A percentile compares a stretch with the other conserved stretches of the same genome.
These are phyloP conservation scores for Trametes maxima DNA, from an alignment of 768 basidiomycete species.

Conservation along the genomic window DNA sequence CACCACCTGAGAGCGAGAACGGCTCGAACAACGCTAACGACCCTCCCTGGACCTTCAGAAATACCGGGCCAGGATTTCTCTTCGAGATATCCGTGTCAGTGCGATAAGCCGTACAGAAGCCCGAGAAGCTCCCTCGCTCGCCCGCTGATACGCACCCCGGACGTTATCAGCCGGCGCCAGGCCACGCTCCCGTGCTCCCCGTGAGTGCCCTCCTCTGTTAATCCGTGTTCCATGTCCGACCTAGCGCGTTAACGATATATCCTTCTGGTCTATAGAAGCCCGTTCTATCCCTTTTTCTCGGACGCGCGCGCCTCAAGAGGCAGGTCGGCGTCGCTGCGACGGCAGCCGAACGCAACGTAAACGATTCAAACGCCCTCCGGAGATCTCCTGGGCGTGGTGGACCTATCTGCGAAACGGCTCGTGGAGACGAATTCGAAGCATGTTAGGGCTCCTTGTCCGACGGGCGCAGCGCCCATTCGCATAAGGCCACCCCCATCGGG, in stretches of 20 bases:
- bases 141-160: constrained; percentile 9
- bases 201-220: background rate
- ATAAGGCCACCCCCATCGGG: background rate
- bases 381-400: background rate
- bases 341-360: background rate
- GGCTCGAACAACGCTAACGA: no score
- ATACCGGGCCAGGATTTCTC: background rate
- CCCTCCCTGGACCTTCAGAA: background rate
- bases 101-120: constrained; percentile 3
- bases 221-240: background rate
- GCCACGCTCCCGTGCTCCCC: background rate
- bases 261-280: background rate
- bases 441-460: background rate
- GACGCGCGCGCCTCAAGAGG: background rate
- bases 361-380: constrained; percentile 6
- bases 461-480: constrained; percentile 5
- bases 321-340: background rate
- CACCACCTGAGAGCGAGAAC: no score
- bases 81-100: background rate
- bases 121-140: background rate
- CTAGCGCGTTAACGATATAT: background rate
- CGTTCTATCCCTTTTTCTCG: background rate
- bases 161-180: constrained; percentile 10
- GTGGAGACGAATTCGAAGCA: background rate
- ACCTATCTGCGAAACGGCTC: background rate